phyloP scores from a whole-genome alignment of 257 asterid genomes.

The Solanum appendiculatum region DNA sequence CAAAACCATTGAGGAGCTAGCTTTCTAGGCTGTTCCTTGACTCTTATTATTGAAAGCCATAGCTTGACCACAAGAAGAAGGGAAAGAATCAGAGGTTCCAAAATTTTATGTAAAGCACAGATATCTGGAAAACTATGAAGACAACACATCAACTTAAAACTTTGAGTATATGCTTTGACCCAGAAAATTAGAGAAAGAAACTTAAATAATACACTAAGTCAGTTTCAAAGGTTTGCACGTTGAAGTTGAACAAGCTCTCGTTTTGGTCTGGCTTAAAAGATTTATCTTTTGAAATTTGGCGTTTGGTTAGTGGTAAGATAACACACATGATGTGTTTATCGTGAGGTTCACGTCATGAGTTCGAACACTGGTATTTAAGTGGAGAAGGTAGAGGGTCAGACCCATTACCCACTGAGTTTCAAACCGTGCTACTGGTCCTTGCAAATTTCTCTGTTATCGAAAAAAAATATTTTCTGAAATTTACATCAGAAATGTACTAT shows the following conservation, averaged over 20 bases:
- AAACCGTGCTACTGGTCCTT: background rate
- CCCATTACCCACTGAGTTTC: background rate
- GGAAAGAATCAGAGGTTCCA: background rate
- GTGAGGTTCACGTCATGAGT: background rate
- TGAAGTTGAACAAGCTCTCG: background rate
- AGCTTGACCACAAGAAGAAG: background rate
- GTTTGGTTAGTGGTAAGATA: background rate
- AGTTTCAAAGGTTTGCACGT: background rate
- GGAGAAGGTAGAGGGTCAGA: background rate
- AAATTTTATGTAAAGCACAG: background rate
- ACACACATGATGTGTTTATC: background rate
- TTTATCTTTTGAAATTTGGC: background rate
- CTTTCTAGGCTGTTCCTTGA: background rate
- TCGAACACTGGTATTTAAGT: background rate
- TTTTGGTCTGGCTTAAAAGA: background rate
- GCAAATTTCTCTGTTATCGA: background rate
- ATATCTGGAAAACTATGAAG: background rate
- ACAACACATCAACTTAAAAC: background rate
- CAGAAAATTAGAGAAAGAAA: background rate
- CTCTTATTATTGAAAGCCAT: background rate
- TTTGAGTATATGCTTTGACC: background rate
- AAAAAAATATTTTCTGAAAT: background rate
- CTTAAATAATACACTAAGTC: background rate
- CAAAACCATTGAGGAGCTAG: background rate
- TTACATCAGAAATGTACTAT: background rate